Percentiles rank a stretch among this genome's conserved stretches.
Conservation (phyloP, 805 yeast genomes). For the Candida stauntonica region DNA sequence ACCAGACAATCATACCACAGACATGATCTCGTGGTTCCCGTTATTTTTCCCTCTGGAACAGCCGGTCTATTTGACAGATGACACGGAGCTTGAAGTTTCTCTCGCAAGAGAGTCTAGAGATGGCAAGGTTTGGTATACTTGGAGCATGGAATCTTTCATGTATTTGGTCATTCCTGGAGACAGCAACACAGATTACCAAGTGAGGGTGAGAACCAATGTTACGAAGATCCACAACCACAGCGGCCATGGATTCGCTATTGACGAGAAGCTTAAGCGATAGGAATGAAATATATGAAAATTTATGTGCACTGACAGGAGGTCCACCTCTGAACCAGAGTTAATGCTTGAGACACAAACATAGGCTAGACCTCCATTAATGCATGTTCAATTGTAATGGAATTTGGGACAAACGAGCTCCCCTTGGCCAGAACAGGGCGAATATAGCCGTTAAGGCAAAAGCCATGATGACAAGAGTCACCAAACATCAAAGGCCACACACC, state of each 20-base stretch:
- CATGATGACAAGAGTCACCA: too few relatives aligned
- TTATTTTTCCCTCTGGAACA: constrained; percentile 54
- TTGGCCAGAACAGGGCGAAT: too few relatives aligned
- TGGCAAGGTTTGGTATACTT: constrained; percentile 59
- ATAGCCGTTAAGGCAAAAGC: too few relatives aligned
- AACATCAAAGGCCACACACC: too few relatives aligned
- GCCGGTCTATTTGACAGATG: constrained; percentile 50
- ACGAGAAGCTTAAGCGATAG: constrained; percentile 4
- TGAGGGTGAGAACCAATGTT: constrained; percentile 37
- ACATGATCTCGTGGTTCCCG: constrained; percentile 66
- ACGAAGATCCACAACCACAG: constrained; percentile 36
- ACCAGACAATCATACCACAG: constrained; percentile 40
- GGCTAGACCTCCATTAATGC: too few relatives aligned
- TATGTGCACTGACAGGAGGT: too few relatives aligned
- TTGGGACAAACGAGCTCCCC: too few relatives aligned
- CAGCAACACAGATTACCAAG: constrained; percentile 20
- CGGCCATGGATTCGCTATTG: constrained; percentile 28
- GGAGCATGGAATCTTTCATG: constrained; percentile 53
- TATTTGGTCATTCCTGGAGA: constrained; percentile 33
- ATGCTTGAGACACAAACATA: too few relatives aligned
- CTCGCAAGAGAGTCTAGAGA: constrained; percentile 43
- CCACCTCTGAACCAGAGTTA: too few relatives aligned
- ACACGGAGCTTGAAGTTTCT: constrained; percentile 48
- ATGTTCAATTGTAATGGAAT: too few relatives aligned
- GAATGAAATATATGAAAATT: not conserved